Conservation (phyloP, 306 rosid species). For the Coriaria nepalensis region DNA sequence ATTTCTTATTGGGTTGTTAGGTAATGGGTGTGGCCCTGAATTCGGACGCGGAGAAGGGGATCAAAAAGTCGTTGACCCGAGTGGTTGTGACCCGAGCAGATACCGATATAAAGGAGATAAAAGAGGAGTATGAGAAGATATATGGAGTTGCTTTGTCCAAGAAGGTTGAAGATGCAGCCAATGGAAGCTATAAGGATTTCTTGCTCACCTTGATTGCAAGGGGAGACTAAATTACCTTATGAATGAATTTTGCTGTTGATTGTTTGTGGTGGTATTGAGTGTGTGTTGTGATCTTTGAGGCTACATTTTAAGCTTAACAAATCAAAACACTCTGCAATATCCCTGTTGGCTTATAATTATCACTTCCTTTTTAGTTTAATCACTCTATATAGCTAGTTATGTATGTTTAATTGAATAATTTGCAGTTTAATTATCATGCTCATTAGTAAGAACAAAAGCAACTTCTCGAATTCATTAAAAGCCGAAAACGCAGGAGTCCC, state of each 20-base stretch:
- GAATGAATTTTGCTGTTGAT: constrained; percentile 1
- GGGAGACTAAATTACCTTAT: constrained; percentile 23
- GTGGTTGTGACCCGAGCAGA: constrained; percentile 79
- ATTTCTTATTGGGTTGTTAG: constrained; percentile 9
- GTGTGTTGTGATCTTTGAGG: background rate
- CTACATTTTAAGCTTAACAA: background rate
- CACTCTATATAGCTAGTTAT: too few species aligned
- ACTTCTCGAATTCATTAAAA: too few species aligned
- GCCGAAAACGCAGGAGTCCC: too few species aligned
- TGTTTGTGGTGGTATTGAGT: background rate
- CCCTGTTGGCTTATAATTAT: too few species aligned
- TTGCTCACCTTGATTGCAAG: constrained; percentile 51
- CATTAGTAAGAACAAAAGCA: too few species aligned
- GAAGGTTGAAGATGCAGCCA: constrained; percentile 46
- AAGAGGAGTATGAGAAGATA: constrained; percentile 28
- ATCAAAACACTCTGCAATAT: background rate
- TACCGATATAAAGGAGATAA: constrained; percentile 50
- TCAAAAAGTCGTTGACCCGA: constrained; percentile 59
- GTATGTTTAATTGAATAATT: too few species aligned
- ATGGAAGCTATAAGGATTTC: constrained; percentile 80
- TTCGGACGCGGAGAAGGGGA: constrained; percentile 41
- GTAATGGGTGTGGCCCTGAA: constrained; percentile 46
- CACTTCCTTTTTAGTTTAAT: too few species aligned
- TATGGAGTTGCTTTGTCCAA: constrained; percentile 43
- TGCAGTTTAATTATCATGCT: too few species aligned